These are phyloP conservation scores for Casuarina equisetifolia DNA, from an alignment of 306 rosid species.

Conservation along the genomic window DNA sequence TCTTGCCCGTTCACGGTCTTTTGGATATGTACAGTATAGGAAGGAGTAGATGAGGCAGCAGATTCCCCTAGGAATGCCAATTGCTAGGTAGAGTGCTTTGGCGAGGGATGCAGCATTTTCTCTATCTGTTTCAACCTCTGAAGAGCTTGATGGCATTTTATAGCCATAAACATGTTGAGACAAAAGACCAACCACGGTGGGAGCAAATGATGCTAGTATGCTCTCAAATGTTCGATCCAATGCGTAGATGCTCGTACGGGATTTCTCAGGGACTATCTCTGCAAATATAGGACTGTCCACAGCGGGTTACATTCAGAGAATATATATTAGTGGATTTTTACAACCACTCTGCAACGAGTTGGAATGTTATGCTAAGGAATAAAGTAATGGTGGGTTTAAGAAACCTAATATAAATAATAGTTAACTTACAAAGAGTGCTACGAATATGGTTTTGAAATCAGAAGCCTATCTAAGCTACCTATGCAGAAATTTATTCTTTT, in stretches of 20 bases:
- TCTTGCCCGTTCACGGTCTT: conserved; percentile 75
- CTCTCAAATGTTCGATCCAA: conserved; percentile 71
- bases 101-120: conserved; percentile 81
- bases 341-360: too few species aligned
- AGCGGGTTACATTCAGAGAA: conserved; percentile 12
- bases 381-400: too few species aligned
- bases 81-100: conserved; percentile 69
- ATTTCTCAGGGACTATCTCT: conserved; percentile 83
- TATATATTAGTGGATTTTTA: neutral
- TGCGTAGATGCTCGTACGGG: conserved; percentile 75
- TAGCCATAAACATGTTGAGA: conserved; percentile 68
- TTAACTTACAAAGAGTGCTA: too few species aligned
- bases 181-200: conserved; percentile 69
- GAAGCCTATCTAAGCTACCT: too few species aligned
- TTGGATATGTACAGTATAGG: conserved; percentile 78
- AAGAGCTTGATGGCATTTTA: conserved; percentile 51
- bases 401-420: too few species aligned
- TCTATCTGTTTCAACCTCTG: conserved; percentile 57
- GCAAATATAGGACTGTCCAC: conserved; percentile 91
- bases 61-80: conserved; percentile 63
- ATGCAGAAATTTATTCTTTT: too few species aligned
- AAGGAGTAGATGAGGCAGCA: conserved; percentile 68
- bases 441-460: too few species aligned
- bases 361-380: too few species aligned
- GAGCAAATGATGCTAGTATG: conserved; percentile 73